Base-by-base conservation (phyloP, 495 filamentous ascomycete species). In the Hypomontagnella submonticulosa region DNA sequence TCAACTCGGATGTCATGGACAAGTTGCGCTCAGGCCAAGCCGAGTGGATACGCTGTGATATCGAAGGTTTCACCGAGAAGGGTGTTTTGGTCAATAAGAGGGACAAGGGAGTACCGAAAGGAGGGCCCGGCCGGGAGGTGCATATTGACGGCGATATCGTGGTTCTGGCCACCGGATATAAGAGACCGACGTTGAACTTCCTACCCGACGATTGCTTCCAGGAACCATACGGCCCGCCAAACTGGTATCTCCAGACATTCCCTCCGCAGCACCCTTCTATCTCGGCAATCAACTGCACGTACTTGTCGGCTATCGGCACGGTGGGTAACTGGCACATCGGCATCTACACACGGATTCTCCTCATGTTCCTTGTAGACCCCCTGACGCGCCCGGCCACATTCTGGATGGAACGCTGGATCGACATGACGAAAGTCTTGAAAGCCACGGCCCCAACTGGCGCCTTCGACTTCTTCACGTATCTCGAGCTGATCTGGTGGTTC, bases 241-340 rank as follows among this genome's bases (percentile, higher is more conserved):
- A 91, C 71, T 95, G 92, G 92, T 96, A 93, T 65, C 81, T 94
- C 0, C 90, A 92, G 73, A 88, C 89, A 0, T 95, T 96, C 74
- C 92, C 92, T 8, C 84, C 88, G 0, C 63, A 75, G 9, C 84
- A 89, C 62, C 81, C 85, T 2, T 85, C 83, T 42, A 81, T 94
- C 19, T 91, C 88, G 58, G 87, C 85, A 66, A 92, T 90, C 77
- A 96, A 96, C 72, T 92, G 80, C 79, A 94, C 91, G 0, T 95
- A 93, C 56, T 80, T 93, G 36, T 88, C 89, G 56, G 91, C 88
- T 1, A 94, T 96, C 61, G 92, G 92, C 1, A 84, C 87, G 0
- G 90, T 93, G 0, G 90, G 91, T 0, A 92, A 95, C 70, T 94
- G 89, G 81, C 91, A 96, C 63, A 93, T 95, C 27, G 92, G 91